Conservation (phyloP, 2,329 filamentous ascomycete species). For the Neurospora sp. region DNA sequence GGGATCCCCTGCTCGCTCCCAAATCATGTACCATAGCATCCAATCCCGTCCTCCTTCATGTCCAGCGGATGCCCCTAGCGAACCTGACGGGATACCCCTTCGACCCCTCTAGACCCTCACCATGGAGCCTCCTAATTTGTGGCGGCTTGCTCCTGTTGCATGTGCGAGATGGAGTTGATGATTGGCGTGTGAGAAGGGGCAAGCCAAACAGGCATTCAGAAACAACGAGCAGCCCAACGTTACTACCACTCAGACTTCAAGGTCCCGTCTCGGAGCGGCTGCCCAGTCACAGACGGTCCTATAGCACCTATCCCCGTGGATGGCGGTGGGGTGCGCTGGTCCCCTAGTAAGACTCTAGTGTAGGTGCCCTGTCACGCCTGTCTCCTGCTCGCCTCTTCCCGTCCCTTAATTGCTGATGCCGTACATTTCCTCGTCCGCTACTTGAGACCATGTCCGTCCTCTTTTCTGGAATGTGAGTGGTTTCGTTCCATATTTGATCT, state of each 20-base stretch:
- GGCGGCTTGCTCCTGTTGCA: background rate
- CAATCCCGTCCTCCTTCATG: constrained; percentile 2
- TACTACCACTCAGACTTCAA: background rate
- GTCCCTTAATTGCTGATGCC: background rate
- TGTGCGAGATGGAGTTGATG: background rate
- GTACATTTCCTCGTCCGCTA: background rate
- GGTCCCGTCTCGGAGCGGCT: background rate
- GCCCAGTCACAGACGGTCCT: background rate
- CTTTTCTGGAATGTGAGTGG: constrained; percentile 23
- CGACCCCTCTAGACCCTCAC: background rate
- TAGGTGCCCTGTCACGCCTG: background rate
- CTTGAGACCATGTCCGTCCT: constrained; percentile 20
- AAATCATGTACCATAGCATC: constrained; percentile 1
- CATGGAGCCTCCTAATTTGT: background rate
- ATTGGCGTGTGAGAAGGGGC: background rate
- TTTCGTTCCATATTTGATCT: constrained; percentile 1
- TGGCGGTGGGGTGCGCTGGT: background rate
- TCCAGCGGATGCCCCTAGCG: constrained; percentile 3
- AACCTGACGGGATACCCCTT: background rate
- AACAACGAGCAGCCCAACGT: background rate
- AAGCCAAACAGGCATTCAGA: background rate
- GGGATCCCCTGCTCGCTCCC: background rate
- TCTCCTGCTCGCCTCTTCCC: background rate
- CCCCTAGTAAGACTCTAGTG: background rate
- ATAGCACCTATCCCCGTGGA: background rate